phyloP scores from a whole-genome alignment of 306 rosid genomes.

The Dryas alaskensis region DNA sequence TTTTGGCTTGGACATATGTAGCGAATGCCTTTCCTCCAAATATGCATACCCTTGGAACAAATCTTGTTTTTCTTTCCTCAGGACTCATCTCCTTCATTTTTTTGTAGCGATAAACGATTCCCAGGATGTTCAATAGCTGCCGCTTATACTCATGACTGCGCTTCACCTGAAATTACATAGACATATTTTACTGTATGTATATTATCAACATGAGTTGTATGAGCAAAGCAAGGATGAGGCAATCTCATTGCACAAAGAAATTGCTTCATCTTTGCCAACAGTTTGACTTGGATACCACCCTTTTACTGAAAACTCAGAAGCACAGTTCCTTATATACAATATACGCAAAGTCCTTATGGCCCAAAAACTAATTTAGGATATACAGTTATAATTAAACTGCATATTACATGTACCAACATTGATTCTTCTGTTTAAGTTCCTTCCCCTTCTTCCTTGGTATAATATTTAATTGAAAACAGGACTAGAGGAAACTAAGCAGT shows the following conservation, averaged over 20 bases:
- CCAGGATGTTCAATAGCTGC: conserved; percentile 78
- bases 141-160: conserved; percentile 98
- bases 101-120: conserved; percentile 96
- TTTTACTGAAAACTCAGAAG: neutral
- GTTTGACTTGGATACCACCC: neutral
- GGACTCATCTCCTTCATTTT: conserved; percentile 92
- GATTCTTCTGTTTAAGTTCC: too few relatives aligned
- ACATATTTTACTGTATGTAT: too few relatives aligned
- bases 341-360: too few relatives aligned
- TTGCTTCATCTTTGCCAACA: neutral
- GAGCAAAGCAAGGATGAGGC: neutral
- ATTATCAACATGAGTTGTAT: neutral
- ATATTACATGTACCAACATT: too few relatives aligned
- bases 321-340: neutral
- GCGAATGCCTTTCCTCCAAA: conserved; percentile 99
- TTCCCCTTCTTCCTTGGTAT: too few relatives aligned
- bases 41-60: conserved; percentile 94
- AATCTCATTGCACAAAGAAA: neutral
- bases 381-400: too few relatives aligned
- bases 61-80: conserved; percentile 57
- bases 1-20: conserved; percentile 93
- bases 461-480: neutral
- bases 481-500: neutral
- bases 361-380: too few relatives aligned
- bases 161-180: conserved; percentile 60